Evolutionary conservation across 1,284 basidiomycete species (phyloP).

Genomic region (Thelephora terrestris): DNA sequence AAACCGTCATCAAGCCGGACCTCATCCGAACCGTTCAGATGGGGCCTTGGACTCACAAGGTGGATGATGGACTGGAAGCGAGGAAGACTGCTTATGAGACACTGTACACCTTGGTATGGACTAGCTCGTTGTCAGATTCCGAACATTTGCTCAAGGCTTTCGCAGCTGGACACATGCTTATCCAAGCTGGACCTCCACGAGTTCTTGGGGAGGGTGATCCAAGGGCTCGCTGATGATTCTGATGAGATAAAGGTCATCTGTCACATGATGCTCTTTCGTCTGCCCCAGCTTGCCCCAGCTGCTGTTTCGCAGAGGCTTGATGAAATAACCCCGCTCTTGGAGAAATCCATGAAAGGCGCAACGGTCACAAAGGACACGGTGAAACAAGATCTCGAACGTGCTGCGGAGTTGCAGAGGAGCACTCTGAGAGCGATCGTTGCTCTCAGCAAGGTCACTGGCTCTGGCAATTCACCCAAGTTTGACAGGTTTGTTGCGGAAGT

Average conservation of each 20-base stretch:
- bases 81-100: slow-evolving; percentile 96
- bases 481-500: slow-evolving; percentile 67
- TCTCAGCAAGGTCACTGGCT: slow-evolving; percentile 58
- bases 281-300: slow-evolving; percentile 77
- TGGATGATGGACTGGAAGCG: slow-evolving; percentile 90
- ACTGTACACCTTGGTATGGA: slow-evolving; percentile 83
- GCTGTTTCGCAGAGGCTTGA: slow-evolving; percentile 81
- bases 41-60: slow-evolving; percentile 97
- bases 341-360: slow-evolving; percentile 86
- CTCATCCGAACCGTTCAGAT: slow-evolving; percentile 91
- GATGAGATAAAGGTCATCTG: slow-evolving; percentile 97
- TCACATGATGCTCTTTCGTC: slow-evolving; percentile 89
- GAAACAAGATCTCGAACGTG: slow-evolving; percentile 94
- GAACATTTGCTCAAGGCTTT: not conserved
- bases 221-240: slow-evolving; percentile 79
- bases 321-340: slow-evolving; percentile 73
- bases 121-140: not conserved
- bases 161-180: slow-evolving; percentile 82
- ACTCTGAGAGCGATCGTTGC: slow-evolving; percentile 80
- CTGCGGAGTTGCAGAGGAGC: slow-evolving; percentile 84
- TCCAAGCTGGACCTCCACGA: slow-evolving; percentile 77
- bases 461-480: slow-evolving; percentile 60
- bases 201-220: slow-evolving; percentile 75
- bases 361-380: slow-evolving; percentile 90
- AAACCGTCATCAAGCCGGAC: slow-evolving; percentile 73